A percentile compares a stretch with the other conserved stretches of the same genome.
phyloP scores from a whole-genome alignment of 106 monocot genomes.

The Triglochin maritima region DNA sequence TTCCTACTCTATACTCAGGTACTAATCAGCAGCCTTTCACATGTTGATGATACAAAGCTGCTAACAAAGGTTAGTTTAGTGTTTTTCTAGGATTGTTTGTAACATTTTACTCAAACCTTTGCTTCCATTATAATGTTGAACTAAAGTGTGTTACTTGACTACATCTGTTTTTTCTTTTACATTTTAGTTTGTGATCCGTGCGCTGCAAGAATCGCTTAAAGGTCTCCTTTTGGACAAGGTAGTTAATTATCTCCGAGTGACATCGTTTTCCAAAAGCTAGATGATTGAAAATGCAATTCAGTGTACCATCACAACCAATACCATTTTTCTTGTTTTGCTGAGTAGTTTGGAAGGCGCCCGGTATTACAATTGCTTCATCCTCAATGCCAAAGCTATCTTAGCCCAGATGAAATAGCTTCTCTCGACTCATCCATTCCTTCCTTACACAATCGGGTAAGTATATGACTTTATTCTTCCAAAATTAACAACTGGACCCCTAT shows the following conservation, averaged over 20 bases:
- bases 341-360: constrained; percentile 62
- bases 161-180: neutral
- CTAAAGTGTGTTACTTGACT: no score
- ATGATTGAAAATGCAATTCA: neutral
- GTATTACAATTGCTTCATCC: constrained; percentile 80
- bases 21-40: constrained; percentile 66
- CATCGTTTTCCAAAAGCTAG: neutral
- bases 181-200: constrained; percentile 56
- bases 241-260: neutral
- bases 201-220: constrained; percentile 43
- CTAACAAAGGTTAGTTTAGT: constrained; percentile 43
- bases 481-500: neutral
- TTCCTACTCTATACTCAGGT: constrained; percentile 27
- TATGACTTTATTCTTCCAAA: neutral
- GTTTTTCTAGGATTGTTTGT: neutral
- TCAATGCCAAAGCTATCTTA: constrained; percentile 58
- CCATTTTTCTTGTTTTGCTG: neutral
- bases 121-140: no score
- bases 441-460: constrained; percentile 40
- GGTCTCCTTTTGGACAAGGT: constrained; percentile 75
- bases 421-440: constrained; percentile 52
- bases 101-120: no score
- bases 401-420: constrained; percentile 62
- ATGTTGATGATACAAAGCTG: constrained; percentile 91
- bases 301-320: neutral